Evolutionary conservation across 345 rosid species (phyloP), one percentile per base, ranked within the genome.

Genomic region (Carallia pectinifolia): DNA sequence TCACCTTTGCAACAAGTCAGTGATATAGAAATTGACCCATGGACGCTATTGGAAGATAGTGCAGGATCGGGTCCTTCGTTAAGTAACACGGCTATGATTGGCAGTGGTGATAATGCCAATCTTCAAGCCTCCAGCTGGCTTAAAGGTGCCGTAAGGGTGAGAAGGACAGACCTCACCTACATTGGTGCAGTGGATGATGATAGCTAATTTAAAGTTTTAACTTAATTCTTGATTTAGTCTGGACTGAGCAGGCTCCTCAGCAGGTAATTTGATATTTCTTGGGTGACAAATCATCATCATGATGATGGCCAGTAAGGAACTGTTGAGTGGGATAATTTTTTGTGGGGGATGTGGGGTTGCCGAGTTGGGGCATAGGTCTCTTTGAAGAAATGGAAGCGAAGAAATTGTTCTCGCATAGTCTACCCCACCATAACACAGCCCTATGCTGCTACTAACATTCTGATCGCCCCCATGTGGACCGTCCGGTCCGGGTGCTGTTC

Each of bases 21-120:
- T 69, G 86, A 80, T 67, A 70, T 71, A 54, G 97, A 92, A 68
- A 71, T 96, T 71, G 99, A 96, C 72, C 96, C 99, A 5, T 96
- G 99, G 99, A 88, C 83, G 13, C 90, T 96, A 67, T 79, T 96
- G 72, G 99, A 96, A 86, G 96, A 96, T 76, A 94, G 96, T 50
- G 89, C 88, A 13, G 97, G 90, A 34, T 84, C 91, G 37, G 86
- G 85, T 62, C 81, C 82, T 68, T 83, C 95, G 66, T 79, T 92
- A 55, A 76, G 88, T 31, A 76, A 80, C 74, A 66, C 80, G 9
- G 72, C 88, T n/a, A 79, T 61, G 66, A 77, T 84, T 52, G 84
- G 85, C 60, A 81, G 88, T 60, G 83, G 87, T 61, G 99, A 90
- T 80, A 84, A 79, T 77, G 75, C 84, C 56, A 92, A 92, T 83